Evolutionary conservation across 1,139 yeast species (phyloP), one percentile per base, ranked within the genome.

Genomic region (Kurtzmaniella quercitrusa): DNA sequence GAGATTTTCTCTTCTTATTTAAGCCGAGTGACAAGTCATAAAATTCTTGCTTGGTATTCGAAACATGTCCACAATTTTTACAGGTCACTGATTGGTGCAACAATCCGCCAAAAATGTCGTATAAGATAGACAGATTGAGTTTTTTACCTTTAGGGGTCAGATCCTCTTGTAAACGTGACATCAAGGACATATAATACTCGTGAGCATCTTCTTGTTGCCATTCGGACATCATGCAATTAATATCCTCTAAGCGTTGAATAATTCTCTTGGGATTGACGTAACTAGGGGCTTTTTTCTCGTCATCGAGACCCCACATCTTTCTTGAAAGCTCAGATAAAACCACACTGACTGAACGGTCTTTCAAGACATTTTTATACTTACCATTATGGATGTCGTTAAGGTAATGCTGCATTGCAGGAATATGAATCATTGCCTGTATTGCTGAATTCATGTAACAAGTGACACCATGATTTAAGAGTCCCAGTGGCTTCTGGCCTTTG

Each of bases 201-300:
- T 93, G 99, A 1, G 96, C 86, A 61, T 93, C 99, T 63, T 93
- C 98, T 62, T 93, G 98, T 61, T 88, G 91, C 96, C 96, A 89
- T 59, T 84, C 93, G 34, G 91, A 82, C 96, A 91, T 88, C 94
- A 88, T 85, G 59, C 96, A 88, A 61, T 91, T 91, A 54, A 91
- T 88, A 53, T 88, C 96, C 42, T 79, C 87, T 45, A 91, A 68
- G 48, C 93, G 72, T 42, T 74, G 73, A 43, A 89, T 83, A 52
- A 91, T 71, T 53, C 77, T 80, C 52, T 82, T 80, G 3, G 97
- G 97, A 57, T 87, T 82, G 45, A 84, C 70, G 53, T 72, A 82
- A 47, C 72, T 70, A 3, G 55, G 48, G 9, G 39, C 38, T 39
- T 50, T 53, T 6, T 18, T 38, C 17, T 61, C 66, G 26, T 62